Base-by-base conservation (phyloP, 306 rosid genomes). In the Gastrolobium bilobum region DNA sequence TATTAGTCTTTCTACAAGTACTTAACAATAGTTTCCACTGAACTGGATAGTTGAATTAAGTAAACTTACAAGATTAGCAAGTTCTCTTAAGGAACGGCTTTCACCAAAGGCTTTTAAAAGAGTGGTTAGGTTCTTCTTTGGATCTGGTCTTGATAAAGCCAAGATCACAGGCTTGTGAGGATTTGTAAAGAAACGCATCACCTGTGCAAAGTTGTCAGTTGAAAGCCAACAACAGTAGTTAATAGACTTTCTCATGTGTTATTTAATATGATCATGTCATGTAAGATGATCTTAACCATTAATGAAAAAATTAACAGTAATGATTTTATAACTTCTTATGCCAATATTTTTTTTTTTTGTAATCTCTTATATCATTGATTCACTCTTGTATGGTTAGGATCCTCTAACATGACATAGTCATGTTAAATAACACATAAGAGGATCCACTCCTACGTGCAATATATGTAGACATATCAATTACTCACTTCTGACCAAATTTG, bases 121-220 rank as follows among this genome's bases (percentile, higher is more conserved):
- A 51, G 98, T 93, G 79, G 93, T 93, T 73, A 93, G 6, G 56
- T 93, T 93, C 92, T 93, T 93, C 86, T 93, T 93, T 8, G 98
- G 93, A 77, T 93, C 98, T 2, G 98, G 95, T 71, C 98, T 89
- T 78, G 98, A 93, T 43, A 93, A 82, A 10, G 98, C 97, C 88
- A 93, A 85, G 71, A 93, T 88, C 95, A 91, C 84, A 29, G 97
- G 98, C 76, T 93, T 93, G 85, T 93, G 98, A 63, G 98, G 98
- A 79, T 93, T 93, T 43, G 89, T 70, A 64, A 93, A 90, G 83
- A 93, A 93, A 60, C 95, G 93, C 95, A 93, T 90, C 65, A 93
- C 85, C 98, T 91, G 87, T 71, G 34, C 59, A 62, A 52, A 48
- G 44, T 47, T 54, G 63, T 68, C 58, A 76, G 77, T 46, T 14